A percentile compares a stretch with the other conserved stretches of the same genome.
Evolutionary conservation across 495 filamentous ascomycete species (phyloP).

Genomic region (Bombardia bombarda): DNA sequence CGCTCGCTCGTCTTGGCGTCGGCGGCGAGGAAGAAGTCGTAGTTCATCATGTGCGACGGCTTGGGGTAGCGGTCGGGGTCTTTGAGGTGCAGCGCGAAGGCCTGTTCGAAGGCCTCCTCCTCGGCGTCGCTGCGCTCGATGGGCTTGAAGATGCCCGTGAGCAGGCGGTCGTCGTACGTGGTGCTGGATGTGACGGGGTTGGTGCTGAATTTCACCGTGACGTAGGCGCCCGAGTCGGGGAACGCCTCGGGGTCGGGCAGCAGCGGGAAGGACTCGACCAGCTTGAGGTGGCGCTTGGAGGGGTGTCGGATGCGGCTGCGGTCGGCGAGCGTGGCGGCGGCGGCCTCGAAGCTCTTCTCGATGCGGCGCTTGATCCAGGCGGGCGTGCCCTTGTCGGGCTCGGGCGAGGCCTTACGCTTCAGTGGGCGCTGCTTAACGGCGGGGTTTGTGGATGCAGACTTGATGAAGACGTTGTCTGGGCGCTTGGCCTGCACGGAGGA

Average conservation of each 20-base stretch:
- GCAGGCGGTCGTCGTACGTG: constrained; percentile 71
- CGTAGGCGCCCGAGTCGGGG: constrained; percentile 78
- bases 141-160: constrained; percentile 70
- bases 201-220: constrained; percentile 80
- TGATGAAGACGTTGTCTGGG: constrained; percentile 20
- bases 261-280: constrained; percentile 73
- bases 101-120: constrained; percentile 39
- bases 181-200: constrained; percentile 58
- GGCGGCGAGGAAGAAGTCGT: constrained; percentile 70
- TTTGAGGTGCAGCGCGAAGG: constrained; percentile 51
- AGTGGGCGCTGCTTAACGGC: constrained; percentile 25
- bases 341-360: constrained; percentile 77
- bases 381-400: constrained; percentile 61
- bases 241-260: constrained; percentile 83
- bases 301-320: constrained; percentile 75
- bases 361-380: constrained; percentile 73
- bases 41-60: constrained; percentile 60
- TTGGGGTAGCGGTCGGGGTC: constrained; percentile 54
- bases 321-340: constrained; percentile 56
- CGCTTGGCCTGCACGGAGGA: constrained; percentile 50
- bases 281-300: constrained; percentile 64
- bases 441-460: constrained; percentile 34
- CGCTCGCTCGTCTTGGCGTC: constrained; percentile 45
- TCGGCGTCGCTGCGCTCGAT: constrained; percentile 42
- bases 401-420: constrained; percentile 36